Conservation (phyloP, 345 rosid species). For the Pelargonium nanum region DNA sequence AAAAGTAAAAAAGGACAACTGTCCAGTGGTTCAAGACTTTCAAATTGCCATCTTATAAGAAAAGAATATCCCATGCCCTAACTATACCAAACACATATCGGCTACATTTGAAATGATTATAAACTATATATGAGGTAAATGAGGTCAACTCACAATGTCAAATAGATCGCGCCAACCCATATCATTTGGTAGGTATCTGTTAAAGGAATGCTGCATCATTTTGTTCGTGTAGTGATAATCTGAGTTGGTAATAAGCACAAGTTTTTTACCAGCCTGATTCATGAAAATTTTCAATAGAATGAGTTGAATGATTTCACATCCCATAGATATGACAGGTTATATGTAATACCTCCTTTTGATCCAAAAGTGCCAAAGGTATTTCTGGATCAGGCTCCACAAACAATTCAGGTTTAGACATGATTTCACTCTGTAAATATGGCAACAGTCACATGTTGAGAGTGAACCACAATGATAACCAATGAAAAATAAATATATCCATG, state of each 20-base stretch:
- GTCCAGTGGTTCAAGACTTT: too few relatives aligned
- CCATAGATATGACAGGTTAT: constrained; percentile 1
- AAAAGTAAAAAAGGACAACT: background rate
- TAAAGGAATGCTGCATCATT: constrained; percentile 95
- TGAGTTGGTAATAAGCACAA: constrained; percentile 90
- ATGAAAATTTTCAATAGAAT: constrained; percentile 10
- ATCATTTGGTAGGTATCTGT: constrained; percentile 78
- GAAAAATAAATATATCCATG: background rate
- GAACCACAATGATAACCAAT: background rate
- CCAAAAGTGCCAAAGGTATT: constrained; percentile 80
- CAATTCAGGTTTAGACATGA: constrained; percentile 89
- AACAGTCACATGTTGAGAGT: constrained; percentile 6
- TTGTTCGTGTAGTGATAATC: constrained; percentile 91
- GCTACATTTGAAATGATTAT: too few relatives aligned
- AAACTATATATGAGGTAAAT: background rate
- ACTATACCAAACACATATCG: too few relatives aligned
- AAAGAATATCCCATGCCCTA: too few relatives aligned
- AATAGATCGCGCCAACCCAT: constrained; percentile 94
- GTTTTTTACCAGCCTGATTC: constrained; percentile 87
- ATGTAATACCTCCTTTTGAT: constrained; percentile 80
- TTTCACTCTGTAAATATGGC: constrained; percentile 58
- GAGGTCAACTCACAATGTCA: constrained; percentile 48
- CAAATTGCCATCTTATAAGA: background rate
- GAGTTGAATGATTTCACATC: constrained; percentile 4
- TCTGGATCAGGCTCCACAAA: constrained; percentile 97